Base-by-base conservation (phyloP, 805 yeast species). In the Candida berthetii region DNA sequence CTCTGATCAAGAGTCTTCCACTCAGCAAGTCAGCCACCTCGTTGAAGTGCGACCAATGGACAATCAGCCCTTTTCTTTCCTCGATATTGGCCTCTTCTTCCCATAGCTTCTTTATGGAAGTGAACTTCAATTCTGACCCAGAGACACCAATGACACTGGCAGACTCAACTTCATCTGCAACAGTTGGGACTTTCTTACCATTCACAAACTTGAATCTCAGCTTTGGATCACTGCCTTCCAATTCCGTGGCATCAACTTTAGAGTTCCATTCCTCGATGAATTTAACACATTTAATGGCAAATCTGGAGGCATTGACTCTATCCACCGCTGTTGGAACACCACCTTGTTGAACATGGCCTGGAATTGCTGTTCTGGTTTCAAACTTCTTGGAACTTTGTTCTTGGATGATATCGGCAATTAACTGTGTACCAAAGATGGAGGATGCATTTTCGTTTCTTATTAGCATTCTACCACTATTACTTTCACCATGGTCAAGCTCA, bases 331-430 rank as follows among this genome's bases (percentile, higher is more conserved):
- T 82, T 39, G 99, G 99, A 41, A 80, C 76, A 45, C 90, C 93
- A 61, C 99, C 99, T 67, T 93, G 99, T 72, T 93, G 99, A 44
- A 91, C 93, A 60, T 91, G 98, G 25, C 99, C 99, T 22, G 99
- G 99, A 45, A 90, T 79, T 14, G 98, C 98, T 4, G 96, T 89
- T 61, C 95, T 82, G 15, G 93, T 84, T 55, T 90, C 97, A 60
- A 86, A 93, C 49, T 72, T 73, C 37, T 85, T 86, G 31, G 74
- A 64, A 29, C 89, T 81, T 54, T 87, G 90, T 56, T 84, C 85
- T 46, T 80, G 79, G 53, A 91, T 82, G 43, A 93, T 86, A 46
- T 85, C 81, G 14, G 96, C 88, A 54, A 93, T 73, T 44, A 86
- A 71, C 48, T 85, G 80, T 7, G 97, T 85, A 15, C 89, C 76